Percentiles rank a stretch among this genome's conserved stretches.
These are phyloP conservation scores for Adansonia gregorii DNA, from an alignment of 441 rosid genomes.

Conservation along the genomic window DNA sequence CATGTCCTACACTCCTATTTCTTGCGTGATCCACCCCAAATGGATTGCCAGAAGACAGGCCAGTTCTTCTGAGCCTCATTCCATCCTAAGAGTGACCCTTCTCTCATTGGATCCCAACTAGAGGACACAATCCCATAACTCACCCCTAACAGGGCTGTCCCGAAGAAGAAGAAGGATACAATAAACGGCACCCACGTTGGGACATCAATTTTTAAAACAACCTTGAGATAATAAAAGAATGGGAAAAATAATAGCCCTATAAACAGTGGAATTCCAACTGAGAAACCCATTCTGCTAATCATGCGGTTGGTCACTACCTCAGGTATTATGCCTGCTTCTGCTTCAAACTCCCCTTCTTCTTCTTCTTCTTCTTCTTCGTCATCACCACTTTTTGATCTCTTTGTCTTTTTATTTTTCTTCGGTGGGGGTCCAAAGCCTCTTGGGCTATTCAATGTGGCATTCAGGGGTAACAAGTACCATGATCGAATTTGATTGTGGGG, in stretches of 20 bases:
- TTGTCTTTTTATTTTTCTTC: conserved; percentile 54
- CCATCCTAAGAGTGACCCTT: conserved; percentile 91
- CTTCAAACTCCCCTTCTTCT: conserved; percentile 36
- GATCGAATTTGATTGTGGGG: conserved; percentile 25
- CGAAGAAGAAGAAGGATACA: conserved; percentile 82
- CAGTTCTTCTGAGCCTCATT: conserved; percentile 88
- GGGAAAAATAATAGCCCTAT: conserved; percentile 80
- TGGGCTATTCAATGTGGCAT: conserved; percentile 65
- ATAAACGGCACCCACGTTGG: conserved; percentile 87
- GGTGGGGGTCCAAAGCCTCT: conserved; percentile 75
- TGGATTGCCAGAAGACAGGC: conserved; percentile 93
- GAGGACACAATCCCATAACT: conserved; percentile 89
- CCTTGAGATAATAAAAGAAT: conserved; percentile 83
- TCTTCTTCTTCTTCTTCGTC: conserved; percentile 35
- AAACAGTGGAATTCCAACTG: conserved; percentile 78
- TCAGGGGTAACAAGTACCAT: conserved; percentile 36
- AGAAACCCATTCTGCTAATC: conserved; percentile 76
- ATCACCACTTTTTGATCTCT: conserved; percentile 38
- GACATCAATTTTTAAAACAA: conserved; percentile 72
- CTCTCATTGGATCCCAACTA: conserved; percentile 93
- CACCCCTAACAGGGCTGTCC: conserved; percentile 76
- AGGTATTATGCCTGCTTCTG: conserved; percentile 65
- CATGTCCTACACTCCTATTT: conserved; percentile 32
- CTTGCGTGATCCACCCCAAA: conserved; percentile 66
- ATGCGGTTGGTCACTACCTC: conserved; percentile 93